A percentile compares a stretch with the other conserved stretches of the same genome.
Evolutionary conservation across 1,284 basidiomycete species (phyloP).

Genomic region (Sporisorium exsertum): DNA sequence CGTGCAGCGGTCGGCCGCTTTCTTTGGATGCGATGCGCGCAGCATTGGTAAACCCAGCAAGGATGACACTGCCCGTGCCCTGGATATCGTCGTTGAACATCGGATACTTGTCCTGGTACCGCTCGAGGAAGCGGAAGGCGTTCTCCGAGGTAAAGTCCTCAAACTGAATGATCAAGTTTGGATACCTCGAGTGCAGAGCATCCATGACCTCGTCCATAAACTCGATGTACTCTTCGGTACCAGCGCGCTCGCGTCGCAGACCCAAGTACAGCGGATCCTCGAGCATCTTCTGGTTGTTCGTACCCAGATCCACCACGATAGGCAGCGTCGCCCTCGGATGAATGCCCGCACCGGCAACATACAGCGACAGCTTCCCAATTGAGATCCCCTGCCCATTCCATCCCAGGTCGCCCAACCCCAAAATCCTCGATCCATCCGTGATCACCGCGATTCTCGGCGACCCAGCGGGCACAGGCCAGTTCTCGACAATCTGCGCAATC

Average conservation of each 20-base stretch:
- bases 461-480: constrained; percentile 77
- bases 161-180: constrained; percentile 85
- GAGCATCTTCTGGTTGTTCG: constrained; percentile 83
- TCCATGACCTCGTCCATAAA: constrained; percentile 95
- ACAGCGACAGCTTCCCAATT: constrained; percentile 91
- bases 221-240: constrained; percentile 70
- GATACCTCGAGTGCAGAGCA: constrained; percentile 74
- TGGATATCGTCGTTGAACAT: constrained; percentile 85
- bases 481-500: constrained; percentile 78
- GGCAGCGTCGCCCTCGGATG: constrained; percentile 86
- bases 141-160: constrained; percentile 73
- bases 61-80: constrained; percentile 76
- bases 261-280: constrained; percentile 92
- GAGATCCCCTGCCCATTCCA: constrained; percentile 83
- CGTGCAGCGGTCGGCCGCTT: constrained; percentile 77
- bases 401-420: constrained; percentile 88
- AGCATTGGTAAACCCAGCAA: constrained; percentile 89
- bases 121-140: constrained; percentile 66
- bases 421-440: constrained; percentile 87
- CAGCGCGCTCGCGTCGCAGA: constrained; percentile 71
- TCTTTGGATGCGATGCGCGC: constrained; percentile 81
- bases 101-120: constrained; percentile 65
- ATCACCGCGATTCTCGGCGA: constrained; percentile 70
- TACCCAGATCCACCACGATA: constrained; percentile 79
- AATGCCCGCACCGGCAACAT: constrained; percentile 89